phyloP scores from a whole-genome alignment of 1,284 basidiomycete genomes.

The Cryptococcus deneoformans region DNA sequence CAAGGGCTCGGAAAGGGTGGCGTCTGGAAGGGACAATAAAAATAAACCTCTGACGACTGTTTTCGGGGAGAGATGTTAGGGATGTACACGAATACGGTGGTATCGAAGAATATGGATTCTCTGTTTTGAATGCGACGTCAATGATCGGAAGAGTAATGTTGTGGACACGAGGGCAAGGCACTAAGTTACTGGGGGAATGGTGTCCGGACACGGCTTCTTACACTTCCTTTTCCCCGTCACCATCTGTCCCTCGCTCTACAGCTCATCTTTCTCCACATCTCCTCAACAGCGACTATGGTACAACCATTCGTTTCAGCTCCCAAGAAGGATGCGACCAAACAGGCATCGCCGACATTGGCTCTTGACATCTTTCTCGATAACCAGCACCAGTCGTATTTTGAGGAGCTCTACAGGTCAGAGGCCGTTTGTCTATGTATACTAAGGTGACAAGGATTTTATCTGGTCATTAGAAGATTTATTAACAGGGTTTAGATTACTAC shows the following conservation, averaged over 20 bases:
- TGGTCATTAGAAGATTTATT: background rate
- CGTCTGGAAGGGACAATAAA: too few relatives aligned
- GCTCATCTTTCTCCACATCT: background rate
- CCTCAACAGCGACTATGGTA: constrained; percentile 24
- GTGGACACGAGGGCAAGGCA: background rate
- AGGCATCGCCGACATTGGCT: constrained; percentile 37
- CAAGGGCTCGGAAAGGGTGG: too few relatives aligned
- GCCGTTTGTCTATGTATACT: constrained; percentile 94
- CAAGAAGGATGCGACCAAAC: constrained; percentile 6
- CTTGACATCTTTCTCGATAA: constrained; percentile 72
- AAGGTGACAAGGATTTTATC: constrained; percentile 55
- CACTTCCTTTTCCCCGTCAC: background rate
- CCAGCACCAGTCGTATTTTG: constrained; percentile 79
- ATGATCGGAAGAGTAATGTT: background rate
- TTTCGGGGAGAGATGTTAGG: too few relatives aligned
- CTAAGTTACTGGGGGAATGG: background rate
- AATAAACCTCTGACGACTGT: too few relatives aligned
- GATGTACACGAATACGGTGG: too few relatives aligned
- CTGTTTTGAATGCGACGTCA: background rate
- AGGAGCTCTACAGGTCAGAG: constrained; percentile 80
- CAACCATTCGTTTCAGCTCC: constrained; percentile 38
- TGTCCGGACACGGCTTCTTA: background rate
- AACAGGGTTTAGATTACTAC: constrained; percentile 63
- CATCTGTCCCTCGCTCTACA: background rate
- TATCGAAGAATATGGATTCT: too few relatives aligned